These are phyloP conservation scores for Geotrichum ghanense DNA, from an alignment of 805 yeast species.

Conservation along the genomic window DNA sequence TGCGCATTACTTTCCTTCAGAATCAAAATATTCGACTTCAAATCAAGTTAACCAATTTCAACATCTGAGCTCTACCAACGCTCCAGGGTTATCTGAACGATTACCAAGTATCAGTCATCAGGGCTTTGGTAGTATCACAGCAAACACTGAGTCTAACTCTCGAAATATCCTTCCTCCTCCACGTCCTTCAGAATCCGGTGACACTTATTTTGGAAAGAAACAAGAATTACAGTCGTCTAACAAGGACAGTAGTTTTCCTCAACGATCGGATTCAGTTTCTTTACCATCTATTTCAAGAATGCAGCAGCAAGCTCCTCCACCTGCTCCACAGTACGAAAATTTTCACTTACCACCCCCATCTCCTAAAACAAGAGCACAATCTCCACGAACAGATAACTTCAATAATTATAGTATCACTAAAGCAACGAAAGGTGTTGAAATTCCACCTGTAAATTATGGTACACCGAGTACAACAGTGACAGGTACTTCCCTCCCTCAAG, in stretches of 20 bases:
- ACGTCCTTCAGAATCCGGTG: not conserved
- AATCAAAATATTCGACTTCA: not conserved
- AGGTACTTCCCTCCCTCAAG: no score
- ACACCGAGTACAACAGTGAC: no score
- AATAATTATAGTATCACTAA: not conserved
- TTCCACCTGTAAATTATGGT: not conserved
- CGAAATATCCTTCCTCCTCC: not conserved
- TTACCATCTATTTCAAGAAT: not conserved
- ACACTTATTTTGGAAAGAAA: not conserved
- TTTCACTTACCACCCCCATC: not conserved
- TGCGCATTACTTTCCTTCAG: not conserved
- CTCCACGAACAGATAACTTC: not conserved
- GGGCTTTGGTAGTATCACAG: not conserved
- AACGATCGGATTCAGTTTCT: not conserved
- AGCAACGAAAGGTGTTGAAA: not conserved
- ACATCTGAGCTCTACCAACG: not conserved
- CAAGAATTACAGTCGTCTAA: not conserved
- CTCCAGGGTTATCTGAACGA: not conserved
- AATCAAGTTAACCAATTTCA: not conserved
- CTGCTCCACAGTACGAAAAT: not conserved
- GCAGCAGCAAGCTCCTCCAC: not conserved
- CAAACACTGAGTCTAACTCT: not conserved
- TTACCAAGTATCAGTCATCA: not conserved
- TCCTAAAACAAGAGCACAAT: not conserved
- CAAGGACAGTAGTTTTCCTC: no score